These are phyloP conservation scores for Pythium oligandrum DNA, from an alignment of 352 stramenopile genomes.

Conservation along the genomic window DNA sequence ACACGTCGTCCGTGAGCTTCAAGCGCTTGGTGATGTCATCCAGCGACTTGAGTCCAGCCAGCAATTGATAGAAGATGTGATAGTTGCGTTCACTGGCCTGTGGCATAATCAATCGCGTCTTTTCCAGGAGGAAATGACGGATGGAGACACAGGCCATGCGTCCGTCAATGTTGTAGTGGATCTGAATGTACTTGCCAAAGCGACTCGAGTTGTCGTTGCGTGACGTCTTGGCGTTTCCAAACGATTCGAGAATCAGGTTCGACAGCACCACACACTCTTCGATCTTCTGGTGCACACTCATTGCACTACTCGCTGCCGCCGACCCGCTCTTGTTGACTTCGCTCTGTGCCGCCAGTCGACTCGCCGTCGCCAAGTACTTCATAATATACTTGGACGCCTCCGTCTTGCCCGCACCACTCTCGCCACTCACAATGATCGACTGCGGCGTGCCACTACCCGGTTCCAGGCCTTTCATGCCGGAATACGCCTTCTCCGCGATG, in stretches of 20 bases:
- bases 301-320: constrained; percentile 8
- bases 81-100: constrained; percentile 78
- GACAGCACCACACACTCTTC: constrained; percentile 80
- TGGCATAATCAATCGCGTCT: constrained; percentile 65
- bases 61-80: constrained; percentile 79
- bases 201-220: constrained; percentile 89
- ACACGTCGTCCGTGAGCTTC: constrained; percentile 25
- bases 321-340: constrained; percentile 8
- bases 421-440: constrained; percentile 92
- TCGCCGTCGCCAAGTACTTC: constrained; percentile 81
- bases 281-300: constrained; percentile 65
- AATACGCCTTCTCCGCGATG: constrained; percentile 76
- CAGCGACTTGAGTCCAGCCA: constrained; percentile 40
- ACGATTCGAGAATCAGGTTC: constrained; percentile 81
- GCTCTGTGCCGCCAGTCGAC: constrained; percentile 37
- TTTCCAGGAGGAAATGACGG: constrained; percentile 77
- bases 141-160: constrained; percentile 76
- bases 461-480: constrained; percentile 56
- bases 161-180: constrained; percentile 69
- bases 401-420: constrained; percentile 92
- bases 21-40: constrained; percentile 12
- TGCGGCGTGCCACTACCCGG: constrained; percentile 66
- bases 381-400: constrained; percentile 93
- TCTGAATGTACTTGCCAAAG: constrained; percentile 90
- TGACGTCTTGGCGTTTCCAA: constrained; percentile 82